Percentiles rank a stretch among this genome's conserved stretches.
Conservation (phyloP, 768 basidiomycete genomes). For the Naganishia vaughanmartiniae region DNA sequence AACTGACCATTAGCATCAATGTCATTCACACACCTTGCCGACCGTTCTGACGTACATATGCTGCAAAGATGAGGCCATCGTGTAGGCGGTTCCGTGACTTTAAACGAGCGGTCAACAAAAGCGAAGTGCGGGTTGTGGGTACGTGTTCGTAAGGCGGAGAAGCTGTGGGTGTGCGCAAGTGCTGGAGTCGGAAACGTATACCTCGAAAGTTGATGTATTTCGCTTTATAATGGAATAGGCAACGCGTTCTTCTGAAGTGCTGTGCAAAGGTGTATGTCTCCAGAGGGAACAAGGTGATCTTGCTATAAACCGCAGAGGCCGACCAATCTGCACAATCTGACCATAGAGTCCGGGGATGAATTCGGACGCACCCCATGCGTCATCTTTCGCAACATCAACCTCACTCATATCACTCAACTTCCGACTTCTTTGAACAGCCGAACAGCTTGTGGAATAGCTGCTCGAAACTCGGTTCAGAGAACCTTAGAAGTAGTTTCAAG, state of each 20-base stretch:
- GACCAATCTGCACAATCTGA: not conserved
- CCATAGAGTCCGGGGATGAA: not conserved
- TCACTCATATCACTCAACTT: too few species aligned
- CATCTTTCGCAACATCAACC: slow-evolving; percentile 2
- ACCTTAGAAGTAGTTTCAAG: not conserved
- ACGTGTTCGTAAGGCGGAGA: not conserved
- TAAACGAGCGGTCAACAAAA: not conserved
- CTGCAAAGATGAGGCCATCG: slow-evolving; percentile 20
- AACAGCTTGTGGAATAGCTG: too few species aligned
- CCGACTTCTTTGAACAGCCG: too few species aligned
- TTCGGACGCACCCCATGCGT: slow-evolving; percentile 23
- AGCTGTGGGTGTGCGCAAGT: too few species aligned
- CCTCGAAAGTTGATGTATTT: too few species aligned
- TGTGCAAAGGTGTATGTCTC: not conserved
- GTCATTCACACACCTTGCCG: not conserved
- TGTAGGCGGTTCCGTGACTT: not conserved
- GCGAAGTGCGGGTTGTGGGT: not conserved
- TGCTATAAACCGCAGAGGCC: not conserved
- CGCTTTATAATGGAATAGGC: too few species aligned
- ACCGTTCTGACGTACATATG: slow-evolving; percentile 14
- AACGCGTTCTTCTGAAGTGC: not conserved
- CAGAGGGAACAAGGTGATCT: not conserved
- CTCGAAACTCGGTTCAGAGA: too few species aligned
- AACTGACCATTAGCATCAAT: not conserved
- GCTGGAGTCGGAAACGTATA: too few species aligned